Conservation (phyloP, 495 filamentous ascomycete genomes). For the Jackrogersella multiformis region DNA sequence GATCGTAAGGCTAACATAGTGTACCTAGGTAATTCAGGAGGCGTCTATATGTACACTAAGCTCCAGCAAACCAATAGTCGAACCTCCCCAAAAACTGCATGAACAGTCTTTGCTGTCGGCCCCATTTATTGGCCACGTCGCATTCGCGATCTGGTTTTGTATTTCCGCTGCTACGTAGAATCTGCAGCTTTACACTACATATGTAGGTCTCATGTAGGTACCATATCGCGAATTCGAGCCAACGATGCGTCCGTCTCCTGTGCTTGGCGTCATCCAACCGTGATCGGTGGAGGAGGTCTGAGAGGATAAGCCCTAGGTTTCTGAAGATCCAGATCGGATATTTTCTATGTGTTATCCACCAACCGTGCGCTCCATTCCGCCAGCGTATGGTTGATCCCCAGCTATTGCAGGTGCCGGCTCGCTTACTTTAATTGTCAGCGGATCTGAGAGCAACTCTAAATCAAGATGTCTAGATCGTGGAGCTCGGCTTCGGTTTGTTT, state of each 20-base stretch:
- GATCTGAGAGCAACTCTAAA: conserved; percentile 9
- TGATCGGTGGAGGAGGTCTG: not conserved
- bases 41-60: not conserved
- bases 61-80: not conserved
- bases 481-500: conserved; percentile 3
- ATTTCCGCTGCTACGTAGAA: conserved; percentile 11
- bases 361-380: conserved; percentile 31
- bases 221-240: conserved; percentile 4
- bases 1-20: conserved; percentile 12
- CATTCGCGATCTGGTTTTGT: conserved; percentile 29
- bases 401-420: conserved; percentile 8
- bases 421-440: conserved; percentile 4
- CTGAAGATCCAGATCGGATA: conserved; percentile 26
- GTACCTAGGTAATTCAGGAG: conserved; percentile 9
- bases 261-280: conserved; percentile 21
- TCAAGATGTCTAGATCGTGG: not conserved
- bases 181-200: conserved; percentile 3
- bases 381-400: conserved; percentile 8
- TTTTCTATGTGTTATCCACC: conserved; percentile 30
- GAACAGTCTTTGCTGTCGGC: not conserved
- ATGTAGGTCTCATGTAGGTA: too few relatives aligned
- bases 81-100: too few relatives aligned
- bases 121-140: conserved; percentile 22
- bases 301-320: conserved; percentile 24
- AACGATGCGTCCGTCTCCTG: conserved; percentile 7